Evolutionary conservation across 2,329 filamentous ascomycete species (phyloP), one percentile per base, ranked within the genome.

Genomic region (Tolypocladium album): DNA sequence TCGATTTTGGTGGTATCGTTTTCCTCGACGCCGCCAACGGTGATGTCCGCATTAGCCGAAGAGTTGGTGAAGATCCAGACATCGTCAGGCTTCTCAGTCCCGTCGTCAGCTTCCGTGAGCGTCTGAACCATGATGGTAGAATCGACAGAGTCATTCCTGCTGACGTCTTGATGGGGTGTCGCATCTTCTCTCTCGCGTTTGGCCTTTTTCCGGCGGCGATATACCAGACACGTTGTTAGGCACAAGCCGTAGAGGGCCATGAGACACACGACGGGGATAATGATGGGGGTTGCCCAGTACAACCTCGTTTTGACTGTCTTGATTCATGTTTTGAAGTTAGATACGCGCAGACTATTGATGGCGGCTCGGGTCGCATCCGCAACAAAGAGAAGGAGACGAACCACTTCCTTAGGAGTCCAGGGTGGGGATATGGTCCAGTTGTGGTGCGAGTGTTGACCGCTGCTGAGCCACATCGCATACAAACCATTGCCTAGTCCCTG

Each of bases 371-470:
- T 13, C 6, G 31, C 31, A 47, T 52, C 38, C 53, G 24, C 24
- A 45, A 8, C 7, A 11, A 27, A 13, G 34, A 24, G 15, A 11
- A 20, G 12, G 12, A 24, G 2, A 52, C 50, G 42, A 27, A 55
- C 40, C 22, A 45, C 58, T 57, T 67, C 63, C 57, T 65, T 67
- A 17, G 67, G 61, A n/a, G 60, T 68, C 71, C 71, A 73, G 1
- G 69, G 67, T 11, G 69, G 71, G 17, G 71, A 73, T 8, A 68
- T 61, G 2, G 69, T 68, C 68, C 70, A 73, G 42, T 64, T 68
- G 31, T 64, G 42, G 12, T 67, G 66, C 17, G 61, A 56, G 27
- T 63, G 63, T 17, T 63, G 61, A 22, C 61, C 63, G 7, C 65
- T 65, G 1, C 65, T 67, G 24, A 72, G 67, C 67, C 69, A 70